These are phyloP conservation scores for Blastomyces silverae DNA, from an alignment of 2,329 filamentous ascomycete species.

Conservation along the genomic window DNA sequence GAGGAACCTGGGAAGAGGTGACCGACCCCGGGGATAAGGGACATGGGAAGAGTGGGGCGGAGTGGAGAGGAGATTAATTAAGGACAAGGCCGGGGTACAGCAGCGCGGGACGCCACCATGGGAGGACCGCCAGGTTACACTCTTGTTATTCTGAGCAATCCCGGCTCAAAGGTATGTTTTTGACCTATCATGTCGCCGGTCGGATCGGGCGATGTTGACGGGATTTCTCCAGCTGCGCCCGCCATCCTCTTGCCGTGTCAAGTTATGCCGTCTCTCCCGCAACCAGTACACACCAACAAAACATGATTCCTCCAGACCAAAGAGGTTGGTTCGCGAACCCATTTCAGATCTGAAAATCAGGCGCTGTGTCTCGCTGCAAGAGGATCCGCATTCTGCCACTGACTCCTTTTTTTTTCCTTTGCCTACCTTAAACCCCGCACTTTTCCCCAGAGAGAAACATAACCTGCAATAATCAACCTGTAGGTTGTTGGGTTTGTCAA, in stretches of 20 bases:
- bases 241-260: background rate
- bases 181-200: background rate
- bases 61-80: constrained; percentile 9
- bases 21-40: background rate
- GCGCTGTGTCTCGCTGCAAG: background rate
- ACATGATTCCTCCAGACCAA: background rate
- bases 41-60: constrained; percentile 8
- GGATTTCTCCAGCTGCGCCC: background rate
- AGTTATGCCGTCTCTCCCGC: background rate
- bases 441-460: background rate
- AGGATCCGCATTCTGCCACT: background rate
- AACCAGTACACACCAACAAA: background rate
- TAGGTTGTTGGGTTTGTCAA: background rate
- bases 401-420: background rate
- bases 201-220: too few relatives aligned
- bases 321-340: background rate
- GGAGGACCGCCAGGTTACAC: constrained; percentile 2
- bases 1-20: background rate
- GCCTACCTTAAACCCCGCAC: background rate
- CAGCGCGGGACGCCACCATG: background rate
- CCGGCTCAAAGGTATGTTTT: constrained; percentile 1
- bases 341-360: background rate
- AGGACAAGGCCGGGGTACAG: constrained; percentile 1
- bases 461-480: background rate
- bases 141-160: background rate